These are phyloP conservation scores for Ophioceras dolichostomum DNA, from an alignment of 2,329 filamentous ascomycete genomes.

Conservation along the genomic window DNA sequence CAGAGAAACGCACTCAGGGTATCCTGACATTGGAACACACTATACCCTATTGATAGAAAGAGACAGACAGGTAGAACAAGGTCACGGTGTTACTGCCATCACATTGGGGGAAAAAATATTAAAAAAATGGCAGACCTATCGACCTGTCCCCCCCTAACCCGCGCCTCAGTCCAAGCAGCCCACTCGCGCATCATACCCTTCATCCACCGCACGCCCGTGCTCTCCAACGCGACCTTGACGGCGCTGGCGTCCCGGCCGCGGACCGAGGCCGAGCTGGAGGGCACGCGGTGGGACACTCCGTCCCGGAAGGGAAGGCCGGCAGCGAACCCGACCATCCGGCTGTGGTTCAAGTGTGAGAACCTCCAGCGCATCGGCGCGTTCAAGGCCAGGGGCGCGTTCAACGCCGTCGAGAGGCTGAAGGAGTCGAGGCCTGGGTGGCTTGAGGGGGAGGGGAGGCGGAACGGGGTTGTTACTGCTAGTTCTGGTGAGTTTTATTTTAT, in stretches of 20 bases:
- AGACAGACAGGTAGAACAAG: not conserved
- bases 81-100: too few species aligned
- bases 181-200: slow-evolving; percentile 60
- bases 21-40: too few species aligned
- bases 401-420: slow-evolving; percentile 63
- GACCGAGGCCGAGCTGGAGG: slow-evolving; percentile 13
- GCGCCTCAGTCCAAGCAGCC: slow-evolving; percentile 58
- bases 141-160: slow-evolving; percentile 53
- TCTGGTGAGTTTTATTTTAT: slow-evolving; percentile 45
- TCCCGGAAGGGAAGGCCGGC: slow-evolving; percentile 27
- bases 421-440: slow-evolving; percentile 47
- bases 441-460: slow-evolving; percentile 42
- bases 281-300: slow-evolving; percentile 1
- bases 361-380: slow-evolving; percentile 84
- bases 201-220: slow-evolving; percentile 73
- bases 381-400: slow-evolving; percentile 83
- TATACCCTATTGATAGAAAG: not conserved
- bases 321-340: slow-evolving; percentile 52
- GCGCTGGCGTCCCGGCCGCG: slow-evolving; percentile 62
- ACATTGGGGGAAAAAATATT: not conserved
- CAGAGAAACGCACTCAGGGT: not conserved
- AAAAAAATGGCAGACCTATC: slow-evolving; percentile 38
- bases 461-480: slow-evolving; percentile 81
- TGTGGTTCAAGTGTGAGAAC: slow-evolving; percentile 97
- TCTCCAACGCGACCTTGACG: slow-evolving; percentile 68